Evolutionary conservation across 805 yeast genomes (phyloP).

Genomic region (Candida andamanensis): DNA sequence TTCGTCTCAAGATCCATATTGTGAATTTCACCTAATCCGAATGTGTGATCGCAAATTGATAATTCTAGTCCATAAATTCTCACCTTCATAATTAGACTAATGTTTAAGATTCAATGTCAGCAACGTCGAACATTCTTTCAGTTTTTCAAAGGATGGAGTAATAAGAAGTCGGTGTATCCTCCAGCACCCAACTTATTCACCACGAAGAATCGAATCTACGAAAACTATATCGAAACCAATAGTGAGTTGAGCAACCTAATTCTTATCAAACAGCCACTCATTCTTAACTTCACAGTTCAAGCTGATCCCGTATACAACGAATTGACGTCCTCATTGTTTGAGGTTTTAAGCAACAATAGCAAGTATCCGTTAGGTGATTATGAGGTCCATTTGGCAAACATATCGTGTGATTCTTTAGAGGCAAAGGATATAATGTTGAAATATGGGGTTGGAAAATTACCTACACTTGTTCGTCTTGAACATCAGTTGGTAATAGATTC

Average conservation of each 20-base stretch:
- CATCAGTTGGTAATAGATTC: constrained; percentile 53
- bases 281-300: constrained; percentile 66
- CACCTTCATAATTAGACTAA: no score
- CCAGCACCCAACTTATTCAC: constrained; percentile 38
- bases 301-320: constrained; percentile 61
- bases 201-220: constrained; percentile 36
- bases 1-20: no score
- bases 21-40: no score
- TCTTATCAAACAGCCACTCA: constrained; percentile 53
- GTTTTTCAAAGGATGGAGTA: constrained; percentile 3
- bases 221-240: constrained; percentile 44
- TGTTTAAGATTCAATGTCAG: no score
- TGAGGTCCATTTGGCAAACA: constrained; percentile 59
- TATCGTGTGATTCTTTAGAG: constrained; percentile 64
- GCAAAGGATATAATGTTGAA: constrained; percentile 53
- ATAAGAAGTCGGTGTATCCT: constrained; percentile 22
- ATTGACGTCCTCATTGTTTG: constrained; percentile 55
- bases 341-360: constrained; percentile 17
- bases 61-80: no score
- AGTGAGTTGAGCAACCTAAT: constrained; percentile 55
- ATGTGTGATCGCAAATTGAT: no score
- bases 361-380: constrained; percentile 37
- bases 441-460: constrained; percentile 53
- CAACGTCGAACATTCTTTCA: constrained; percentile 6
- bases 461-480: constrained; percentile 60